A percentile compares a stretch with the other conserved stretches of the same genome.
phyloP scores from a whole-genome alignment of 805 yeast species.

The Kuraishia piskuri region DNA sequence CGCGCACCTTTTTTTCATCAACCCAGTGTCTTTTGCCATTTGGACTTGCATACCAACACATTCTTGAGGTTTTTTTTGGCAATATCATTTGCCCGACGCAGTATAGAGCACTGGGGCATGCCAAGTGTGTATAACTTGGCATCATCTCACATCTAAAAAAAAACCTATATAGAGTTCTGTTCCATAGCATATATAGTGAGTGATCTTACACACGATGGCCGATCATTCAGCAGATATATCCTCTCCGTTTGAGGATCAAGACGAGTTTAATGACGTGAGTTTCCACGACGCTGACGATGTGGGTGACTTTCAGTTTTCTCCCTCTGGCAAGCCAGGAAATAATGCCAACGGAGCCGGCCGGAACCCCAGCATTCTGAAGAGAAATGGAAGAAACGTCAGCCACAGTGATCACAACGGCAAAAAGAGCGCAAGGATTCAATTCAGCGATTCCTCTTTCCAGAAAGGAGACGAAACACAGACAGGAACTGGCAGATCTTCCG shows the following conservation, averaged over 20 bases:
- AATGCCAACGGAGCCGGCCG: background rate
- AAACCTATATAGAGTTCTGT: slow-evolving; percentile 8
- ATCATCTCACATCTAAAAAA: no score
- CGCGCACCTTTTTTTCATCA: no score
- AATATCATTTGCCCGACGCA: no score
- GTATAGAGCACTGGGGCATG: no score
- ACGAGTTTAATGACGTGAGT: slow-evolving; percentile 1
- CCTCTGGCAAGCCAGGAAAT: background rate
- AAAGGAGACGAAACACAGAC: background rate
- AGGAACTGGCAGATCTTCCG: background rate
- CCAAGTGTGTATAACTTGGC: no score
- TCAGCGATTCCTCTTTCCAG: slow-evolving; percentile 1
- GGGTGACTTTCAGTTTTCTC: background rate
- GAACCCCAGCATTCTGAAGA: slow-evolving; percentile 1
- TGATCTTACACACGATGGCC: background rate
- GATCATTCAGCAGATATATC: background rate
- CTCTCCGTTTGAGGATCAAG: slow-evolving; percentile 3
- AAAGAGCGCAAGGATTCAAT: background rate
- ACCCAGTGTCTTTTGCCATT: no score
- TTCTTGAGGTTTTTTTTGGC: no score
- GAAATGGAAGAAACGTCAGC: background rate
- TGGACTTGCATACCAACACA: no score
- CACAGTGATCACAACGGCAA: background rate
- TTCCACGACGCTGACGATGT: background rate
- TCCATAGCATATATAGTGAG: background rate